Evolutionary conservation across 2,329 filamentous ascomycete species (phyloP), one percentile per base, ranked within the genome.

Genomic region (Aspergillus spinulosporus): DNA sequence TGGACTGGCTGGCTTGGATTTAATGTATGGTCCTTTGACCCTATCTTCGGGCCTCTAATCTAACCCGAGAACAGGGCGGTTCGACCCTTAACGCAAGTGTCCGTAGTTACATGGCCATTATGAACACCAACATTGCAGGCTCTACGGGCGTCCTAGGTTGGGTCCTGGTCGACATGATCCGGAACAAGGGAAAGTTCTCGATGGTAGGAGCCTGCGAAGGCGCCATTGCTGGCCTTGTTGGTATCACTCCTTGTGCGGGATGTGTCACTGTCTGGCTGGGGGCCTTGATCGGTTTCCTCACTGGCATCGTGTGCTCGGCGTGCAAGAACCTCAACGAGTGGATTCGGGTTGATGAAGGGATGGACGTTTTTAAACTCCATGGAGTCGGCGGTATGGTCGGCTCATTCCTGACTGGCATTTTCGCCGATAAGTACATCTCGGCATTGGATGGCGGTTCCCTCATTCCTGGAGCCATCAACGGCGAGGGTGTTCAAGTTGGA

Each of bases 341-440:
- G 78, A 65, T 84, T 31, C 70, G 70, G 56, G 81, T 84, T 57
- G 82, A 84, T 61, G 82, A 84, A 59, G 80, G 81, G 8, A 79
- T 85, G 65, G 81, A 84, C 59, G 81, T 85, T 42, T 85, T 85
- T 74, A 84, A 82, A 65, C 76, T 84, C 9, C 82, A 84, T 65
- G 81, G 80, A 12, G 75, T 83, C 26, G 83, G 82, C 40, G 83
- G 82, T 21, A 83, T 84, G 72, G 72, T 80, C 39, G 83, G 83
- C 6, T 80, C 80, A 29, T 82, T 85, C 69, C 65, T 84, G 46
- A 85, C 82, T 2, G 82, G 81, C 5, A 78, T 84, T 62, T 84
- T 85, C 60, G 82, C 82, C 36, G 74, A 75, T 26, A 57, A 66
- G 26, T 71, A 69, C 9, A 67, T 75, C 28, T 72, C 72, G 1